Evolutionary conservation across 148 eudicot species (phyloP), one percentile per base, ranked within the genome.

Genomic region (Dysphania ambrosioides): DNA sequence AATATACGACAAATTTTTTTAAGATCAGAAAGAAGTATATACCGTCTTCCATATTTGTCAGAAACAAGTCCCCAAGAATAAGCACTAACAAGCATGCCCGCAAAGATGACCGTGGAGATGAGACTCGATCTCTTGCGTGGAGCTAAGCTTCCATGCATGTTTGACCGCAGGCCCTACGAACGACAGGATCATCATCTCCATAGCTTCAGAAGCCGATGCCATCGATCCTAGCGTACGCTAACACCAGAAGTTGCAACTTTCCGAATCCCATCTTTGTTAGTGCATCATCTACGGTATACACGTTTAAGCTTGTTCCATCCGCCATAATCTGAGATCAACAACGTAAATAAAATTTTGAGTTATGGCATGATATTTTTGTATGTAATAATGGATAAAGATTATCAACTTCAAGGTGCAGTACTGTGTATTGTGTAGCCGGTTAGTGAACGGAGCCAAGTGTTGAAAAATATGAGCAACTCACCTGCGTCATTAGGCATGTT

Each of bases 101-200:
- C 41, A 44, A 70, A 70, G 0, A 70, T 60, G 2, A 70, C 34
- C 6, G 38, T 49, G 5, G 72, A 29, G 1, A 70, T 70, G 0
- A 70, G 15, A 30, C 35, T 42, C n/a, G n/a, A n/a, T n/a, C 18
- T 70, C 72, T 30, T 70, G 59, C 3, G 10, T 8, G 2, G 72
- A 21, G 21, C 6, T 16, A 30, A 70, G 59, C 0, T 21, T 19
- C 72, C 72, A 70, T 19, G 5, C 24, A 6, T 7, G 2, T 18
- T 49, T 18, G 2, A 70, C 56, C 0, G 72, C 72, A 4, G 72
- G 72, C 19, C 72, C 72, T 0, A 70, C 38, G 31, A 70, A 70
- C 30, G 72, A 70, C 1, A 70, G 35, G 2, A 70, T 29, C 72
- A 70, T 70, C 72, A 70, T 51, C 40, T 70, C 72, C 72, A 70